Evolutionary conservation across 495 filamentous ascomycete genomes (phyloP).

Genomic region (Hypoxylon crocopeplum): DNA sequence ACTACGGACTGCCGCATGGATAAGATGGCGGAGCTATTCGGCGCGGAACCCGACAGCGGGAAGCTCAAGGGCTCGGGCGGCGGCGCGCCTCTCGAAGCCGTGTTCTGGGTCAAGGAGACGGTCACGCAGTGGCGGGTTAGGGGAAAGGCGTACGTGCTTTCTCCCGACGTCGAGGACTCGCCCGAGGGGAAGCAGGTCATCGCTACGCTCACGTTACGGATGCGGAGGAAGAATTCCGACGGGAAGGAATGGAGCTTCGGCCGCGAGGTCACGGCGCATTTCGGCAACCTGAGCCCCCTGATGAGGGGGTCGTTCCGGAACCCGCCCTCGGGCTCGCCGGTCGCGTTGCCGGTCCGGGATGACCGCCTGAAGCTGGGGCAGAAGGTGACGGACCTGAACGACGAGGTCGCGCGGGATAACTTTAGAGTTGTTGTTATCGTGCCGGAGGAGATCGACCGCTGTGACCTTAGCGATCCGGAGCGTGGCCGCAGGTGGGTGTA

Average conservation of each 20-base stretch:
- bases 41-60: conserved; percentile 39
- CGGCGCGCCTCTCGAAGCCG: conserved; percentile 75
- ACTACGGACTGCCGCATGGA: conserved; percentile 89
- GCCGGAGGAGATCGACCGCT: conserved; percentile 79
- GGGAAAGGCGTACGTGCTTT: conserved; percentile 74
- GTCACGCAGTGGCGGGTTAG: conserved; percentile 85
- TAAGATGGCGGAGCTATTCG: conserved; percentile 75
- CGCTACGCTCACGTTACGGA: conserved; percentile 55
- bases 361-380: conserved; percentile 66
- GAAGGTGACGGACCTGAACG: conserved; percentile 71
- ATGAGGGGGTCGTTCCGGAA: conserved; percentile 81
- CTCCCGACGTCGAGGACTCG: conserved; percentile 59
- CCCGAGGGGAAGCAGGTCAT: conserved; percentile 53
- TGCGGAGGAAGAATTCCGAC: conserved; percentile 40
- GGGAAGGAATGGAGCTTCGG: conserved; percentile 67
- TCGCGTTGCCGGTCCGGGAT: conserved; percentile 53
- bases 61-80: conserved; percentile 60
- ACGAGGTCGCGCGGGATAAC: conserved; percentile 73
- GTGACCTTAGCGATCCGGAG: conserved; percentile 72
- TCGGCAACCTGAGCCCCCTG: conserved; percentile 80
- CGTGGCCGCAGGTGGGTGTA: conserved; percentile 71
- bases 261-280: conserved; percentile 81
- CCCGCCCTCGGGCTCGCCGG: conserved; percentile 74
- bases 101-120: conserved; percentile 78
- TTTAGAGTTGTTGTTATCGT: conserved; percentile 86